These are phyloP conservation scores for Amanita rubescens DNA, from an alignment of 768 basidiomycete species.

Conservation along the genomic window DNA sequence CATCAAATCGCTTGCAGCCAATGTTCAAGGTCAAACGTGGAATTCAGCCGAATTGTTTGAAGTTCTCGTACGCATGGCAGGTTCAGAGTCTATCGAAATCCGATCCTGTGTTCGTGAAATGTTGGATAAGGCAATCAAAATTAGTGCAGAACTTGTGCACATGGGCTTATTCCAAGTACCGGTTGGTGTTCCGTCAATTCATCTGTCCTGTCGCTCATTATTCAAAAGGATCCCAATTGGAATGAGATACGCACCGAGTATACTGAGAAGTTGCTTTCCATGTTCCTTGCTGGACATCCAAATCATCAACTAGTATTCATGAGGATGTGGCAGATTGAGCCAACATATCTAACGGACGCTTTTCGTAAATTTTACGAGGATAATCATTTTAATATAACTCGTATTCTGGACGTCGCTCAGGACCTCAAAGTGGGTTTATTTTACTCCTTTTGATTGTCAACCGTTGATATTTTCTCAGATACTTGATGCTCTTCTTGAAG, in stretches of 20 bases:
- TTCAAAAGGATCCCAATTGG: constrained; percentile 66
- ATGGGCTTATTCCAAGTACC: constrained; percentile 89
- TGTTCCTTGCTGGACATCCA: constrained; percentile 90
- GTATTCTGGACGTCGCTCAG: constrained; percentile 92
- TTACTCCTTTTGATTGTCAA: background rate
- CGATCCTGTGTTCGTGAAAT: constrained; percentile 78
- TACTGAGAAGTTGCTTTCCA: constrained; percentile 72
- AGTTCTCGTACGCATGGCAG: constrained; percentile 74
- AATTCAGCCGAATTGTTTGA: constrained; percentile 90
- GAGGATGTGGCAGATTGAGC: constrained; percentile 90
- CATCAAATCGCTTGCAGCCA: constrained; percentile 86
- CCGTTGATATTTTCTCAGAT: constrained; percentile 43
- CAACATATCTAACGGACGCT: constrained; percentile 76
- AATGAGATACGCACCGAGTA: constrained; percentile 85
- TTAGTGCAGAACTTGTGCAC: constrained; percentile 89
- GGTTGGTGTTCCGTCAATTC: constrained; percentile 37
- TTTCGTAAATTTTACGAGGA: constrained; percentile 91
- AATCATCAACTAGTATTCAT: constrained; percentile 97
- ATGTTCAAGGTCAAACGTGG: constrained; percentile 91
- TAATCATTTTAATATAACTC: constrained; percentile 86
- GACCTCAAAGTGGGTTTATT: constrained; percentile 67
- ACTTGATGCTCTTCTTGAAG: constrained; percentile 85
- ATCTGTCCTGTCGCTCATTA: constrained; percentile 9
- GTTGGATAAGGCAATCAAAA: constrained; percentile 89
- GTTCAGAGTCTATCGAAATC: constrained; percentile 64